Conservation (phyloP, 2,329 filamentous ascomycete species). For the Botryotinia narcissicola region DNA sequence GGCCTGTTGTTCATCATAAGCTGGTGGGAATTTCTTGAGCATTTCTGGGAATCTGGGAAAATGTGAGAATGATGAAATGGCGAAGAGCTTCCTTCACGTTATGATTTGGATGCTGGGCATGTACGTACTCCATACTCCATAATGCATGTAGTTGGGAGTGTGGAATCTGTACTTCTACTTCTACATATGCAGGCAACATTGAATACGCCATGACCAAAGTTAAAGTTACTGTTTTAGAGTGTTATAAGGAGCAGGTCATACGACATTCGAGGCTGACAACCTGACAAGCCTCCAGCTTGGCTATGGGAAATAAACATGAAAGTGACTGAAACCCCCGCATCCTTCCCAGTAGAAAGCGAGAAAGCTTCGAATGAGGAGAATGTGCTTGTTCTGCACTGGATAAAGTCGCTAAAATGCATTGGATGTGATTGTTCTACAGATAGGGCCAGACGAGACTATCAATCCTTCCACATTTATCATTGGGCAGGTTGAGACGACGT, state of each 20-base stretch:
- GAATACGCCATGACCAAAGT: neutral
- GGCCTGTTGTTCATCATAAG: slow-evolving; percentile 14
- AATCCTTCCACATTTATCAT: neutral
- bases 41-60: neutral
- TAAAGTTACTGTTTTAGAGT: neutral
- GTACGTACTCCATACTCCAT: neutral
- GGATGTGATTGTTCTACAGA: neutral
- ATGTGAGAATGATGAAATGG: neutral
- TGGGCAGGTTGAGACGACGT: neutral
- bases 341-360: neutral
- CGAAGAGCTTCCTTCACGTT: neutral
- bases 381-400: slow-evolving; percentile 12
- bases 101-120: neutral
- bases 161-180: neutral
- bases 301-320: neutral
- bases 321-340: slow-evolving; percentile 11
- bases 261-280: slow-evolving; percentile 15
- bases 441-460: slow-evolving; percentile 3
- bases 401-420: neutral
- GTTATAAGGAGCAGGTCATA: slow-evolving; percentile 9
- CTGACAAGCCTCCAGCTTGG: slow-evolving; percentile 9
- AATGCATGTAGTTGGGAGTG: neutral
- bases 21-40: neutral
- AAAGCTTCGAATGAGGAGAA: neutral
- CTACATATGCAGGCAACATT: neutral